Evolutionary conservation across 495 filamentous ascomycete genomes (phyloP).

Genomic region (Aspergillus baeticus): DNA sequence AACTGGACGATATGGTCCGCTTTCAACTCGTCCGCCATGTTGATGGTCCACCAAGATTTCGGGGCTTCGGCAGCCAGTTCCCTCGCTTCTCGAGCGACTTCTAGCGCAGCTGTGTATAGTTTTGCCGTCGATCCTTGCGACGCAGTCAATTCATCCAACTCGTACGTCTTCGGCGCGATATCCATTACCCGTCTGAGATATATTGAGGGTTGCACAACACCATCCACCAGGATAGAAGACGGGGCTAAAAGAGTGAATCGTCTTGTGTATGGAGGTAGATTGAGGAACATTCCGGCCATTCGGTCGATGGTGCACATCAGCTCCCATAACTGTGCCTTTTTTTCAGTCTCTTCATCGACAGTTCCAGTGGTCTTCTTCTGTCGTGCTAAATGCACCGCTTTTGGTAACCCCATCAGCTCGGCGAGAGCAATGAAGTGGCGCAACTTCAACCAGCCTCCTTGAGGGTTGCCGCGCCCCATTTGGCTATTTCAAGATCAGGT

Average conservation of each 20-base stretch:
- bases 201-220: slow-evolving; percentile 22
- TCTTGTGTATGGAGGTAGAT: slow-evolving; percentile 27
- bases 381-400: slow-evolving; percentile 8
- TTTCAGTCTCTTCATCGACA: background rate
- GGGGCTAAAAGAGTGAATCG: slow-evolving; percentile 12
- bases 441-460: slow-evolving; percentile 25
- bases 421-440: slow-evolving; percentile 28
- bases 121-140: slow-evolving; percentile 11
- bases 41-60: slow-evolving; percentile 21
- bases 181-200: slow-evolving; percentile 24
- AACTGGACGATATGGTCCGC: slow-evolving; percentile 28
- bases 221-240: slow-evolving; percentile 16
- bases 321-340: slow-evolving; percentile 27
- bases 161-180: slow-evolving; percentile 24
- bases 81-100: slow-evolving; percentile 22
- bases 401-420: slow-evolving; percentile 29
- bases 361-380: slow-evolving; percentile 6
- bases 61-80: slow-evolving; percentile 25
- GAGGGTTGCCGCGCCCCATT: slow-evolving; percentile 26
- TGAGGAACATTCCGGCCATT: slow-evolving; percentile 27
- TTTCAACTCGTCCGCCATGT: slow-evolving; percentile 9
- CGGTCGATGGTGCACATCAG: slow-evolving; percentile 28
- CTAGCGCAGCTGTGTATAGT: slow-evolving; percentile 16
- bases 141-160: slow-evolving; percentile 25
- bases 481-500: slow-evolving; percentile 10